phyloP scores from a whole-genome alignment of 2,329 filamentous ascomycete species.

The Penicillium sp. region DNA sequence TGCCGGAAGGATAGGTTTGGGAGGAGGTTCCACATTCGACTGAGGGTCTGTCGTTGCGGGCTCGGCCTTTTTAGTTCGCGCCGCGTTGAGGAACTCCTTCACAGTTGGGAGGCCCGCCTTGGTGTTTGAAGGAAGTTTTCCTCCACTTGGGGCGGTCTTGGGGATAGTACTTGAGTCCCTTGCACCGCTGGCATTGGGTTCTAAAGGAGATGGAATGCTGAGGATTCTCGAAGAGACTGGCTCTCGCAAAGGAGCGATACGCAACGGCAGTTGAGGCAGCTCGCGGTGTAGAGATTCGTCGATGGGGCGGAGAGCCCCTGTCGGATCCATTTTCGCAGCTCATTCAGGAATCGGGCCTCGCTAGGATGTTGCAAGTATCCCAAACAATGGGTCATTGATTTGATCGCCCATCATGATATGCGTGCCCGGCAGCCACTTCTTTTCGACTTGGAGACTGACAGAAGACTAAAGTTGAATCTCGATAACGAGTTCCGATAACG shows the following conservation, averaged over 20 bases:
- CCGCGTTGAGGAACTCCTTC: slow-evolving; percentile 39
- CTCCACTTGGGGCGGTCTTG: slow-evolving; percentile 28
- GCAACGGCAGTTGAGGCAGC: slow-evolving; percentile 45
- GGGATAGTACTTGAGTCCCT: slow-evolving; percentile 34
- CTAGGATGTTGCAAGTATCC: slow-evolving; percentile 5
- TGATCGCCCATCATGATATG: not conserved
- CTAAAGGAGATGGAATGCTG: slow-evolving; percentile 47
- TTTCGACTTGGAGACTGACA: not conserved
- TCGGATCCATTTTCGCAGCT: slow-evolving; percentile 33
- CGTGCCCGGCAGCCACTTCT: not conserved
- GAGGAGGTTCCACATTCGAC: slow-evolving; percentile 39
- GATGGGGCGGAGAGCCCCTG: slow-evolving; percentile 34
- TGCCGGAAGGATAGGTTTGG: slow-evolving; percentile 45
- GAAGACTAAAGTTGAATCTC: not conserved
- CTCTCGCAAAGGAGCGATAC: slow-evolving; percentile 51
- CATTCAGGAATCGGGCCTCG: not conserved
- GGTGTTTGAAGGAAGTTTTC: slow-evolving; percentile 36
- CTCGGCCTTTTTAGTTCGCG: slow-evolving; percentile 40
- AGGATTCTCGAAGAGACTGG: slow-evolving; percentile 45
- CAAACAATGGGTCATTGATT: slow-evolving; percentile 7
- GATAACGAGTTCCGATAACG: slow-evolving; percentile 19
- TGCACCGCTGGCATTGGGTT: slow-evolving; percentile 43
- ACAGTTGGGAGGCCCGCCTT: slow-evolving; percentile 33
- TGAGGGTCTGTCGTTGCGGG: slow-evolving; percentile 29
- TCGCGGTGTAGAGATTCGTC: slow-evolving; percentile 47